phyloP scores from a whole-genome alignment of 208 protist species.

The Acanthamoeba healyi region DNA sequence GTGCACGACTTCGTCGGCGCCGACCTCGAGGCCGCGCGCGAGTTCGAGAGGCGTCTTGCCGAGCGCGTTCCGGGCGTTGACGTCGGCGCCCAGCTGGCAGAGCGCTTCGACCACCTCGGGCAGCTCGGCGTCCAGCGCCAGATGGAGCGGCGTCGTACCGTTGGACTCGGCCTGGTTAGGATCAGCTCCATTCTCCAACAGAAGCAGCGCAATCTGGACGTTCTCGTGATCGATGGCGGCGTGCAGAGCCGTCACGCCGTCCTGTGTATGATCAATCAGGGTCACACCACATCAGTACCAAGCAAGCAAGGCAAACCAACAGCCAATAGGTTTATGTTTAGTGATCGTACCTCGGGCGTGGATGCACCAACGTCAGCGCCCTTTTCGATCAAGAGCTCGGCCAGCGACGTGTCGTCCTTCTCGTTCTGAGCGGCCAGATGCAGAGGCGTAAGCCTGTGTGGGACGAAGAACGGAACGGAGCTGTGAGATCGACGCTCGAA shows the following conservation, averaged over 20 bases:
- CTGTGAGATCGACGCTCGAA: not conserved
- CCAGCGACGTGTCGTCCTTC: not conserved
- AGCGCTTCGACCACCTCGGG: conserved; percentile 50
- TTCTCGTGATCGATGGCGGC: conserved; percentile 67
- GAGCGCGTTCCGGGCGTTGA: conserved; percentile 6
- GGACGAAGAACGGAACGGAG: not conserved
- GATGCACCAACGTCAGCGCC: not conserved
- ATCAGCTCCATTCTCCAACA: conserved; percentile 46
- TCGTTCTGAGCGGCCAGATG: conserved; percentile 41
- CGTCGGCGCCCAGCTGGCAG: conserved; percentile 12
- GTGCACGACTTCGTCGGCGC: not conserved
- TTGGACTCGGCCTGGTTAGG: conserved; percentile 60
- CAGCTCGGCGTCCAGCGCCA: conserved; percentile 53
- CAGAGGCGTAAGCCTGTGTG: conserved; percentile 26
- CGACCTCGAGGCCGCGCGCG: not conserved
- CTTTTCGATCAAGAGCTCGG: not conserved
- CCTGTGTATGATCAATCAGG: not conserved
- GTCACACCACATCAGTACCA: not conserved
- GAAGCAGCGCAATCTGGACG: conserved; percentile 22
- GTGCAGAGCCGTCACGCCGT: conserved; percentile 46
- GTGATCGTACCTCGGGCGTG: conserved; percentile 34
- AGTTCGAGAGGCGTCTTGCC: conserved; percentile 40
- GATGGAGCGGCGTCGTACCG: conserved; percentile 51
- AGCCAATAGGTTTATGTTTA: no score
- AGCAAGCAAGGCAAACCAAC: not conserved